phyloP scores from a whole-genome alignment of 176 grass and related monocot species.

The Aegilops tauschii region DNA sequence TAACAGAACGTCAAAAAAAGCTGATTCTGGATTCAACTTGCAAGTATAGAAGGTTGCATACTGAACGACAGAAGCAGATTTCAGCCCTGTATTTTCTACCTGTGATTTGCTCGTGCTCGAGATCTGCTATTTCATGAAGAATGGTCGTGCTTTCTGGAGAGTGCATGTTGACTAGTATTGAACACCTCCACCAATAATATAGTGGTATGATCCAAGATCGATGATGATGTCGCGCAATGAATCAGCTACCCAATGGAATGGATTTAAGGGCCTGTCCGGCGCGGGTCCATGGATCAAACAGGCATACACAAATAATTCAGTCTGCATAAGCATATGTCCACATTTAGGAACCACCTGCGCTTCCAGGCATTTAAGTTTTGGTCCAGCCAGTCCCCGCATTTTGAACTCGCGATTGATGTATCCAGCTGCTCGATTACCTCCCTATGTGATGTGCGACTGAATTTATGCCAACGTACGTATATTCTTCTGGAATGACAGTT shows the following conservation, averaged over 20 bases:
- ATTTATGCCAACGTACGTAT: background rate
- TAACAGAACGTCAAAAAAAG: background rate
- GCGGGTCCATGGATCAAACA: background rate
- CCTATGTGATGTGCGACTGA: background rate
- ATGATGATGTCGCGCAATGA: background rate
- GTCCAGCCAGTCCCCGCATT: background rate
- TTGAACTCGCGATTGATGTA: background rate
- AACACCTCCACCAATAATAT: background rate
- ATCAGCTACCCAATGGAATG: background rate
- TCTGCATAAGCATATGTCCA: background rate
- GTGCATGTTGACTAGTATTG: background rate
- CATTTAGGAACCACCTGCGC: background rate
- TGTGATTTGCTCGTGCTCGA: too few species aligned
- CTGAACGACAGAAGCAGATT: background rate
- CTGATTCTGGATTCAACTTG: background rate
- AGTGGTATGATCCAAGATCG: background rate
- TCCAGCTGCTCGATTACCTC: background rate
- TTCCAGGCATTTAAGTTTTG: background rate
- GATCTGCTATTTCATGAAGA: too few species aligned
- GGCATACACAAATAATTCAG: background rate
- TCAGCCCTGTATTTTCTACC: background rate
- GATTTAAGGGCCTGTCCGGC: background rate
- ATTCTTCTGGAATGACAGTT: too few species aligned
- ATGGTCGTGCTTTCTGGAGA: background rate
- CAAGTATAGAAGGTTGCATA: background rate